Conservation (phyloP, 768 basidiomycete species). For the Clitopilus passeckerianus region DNA sequence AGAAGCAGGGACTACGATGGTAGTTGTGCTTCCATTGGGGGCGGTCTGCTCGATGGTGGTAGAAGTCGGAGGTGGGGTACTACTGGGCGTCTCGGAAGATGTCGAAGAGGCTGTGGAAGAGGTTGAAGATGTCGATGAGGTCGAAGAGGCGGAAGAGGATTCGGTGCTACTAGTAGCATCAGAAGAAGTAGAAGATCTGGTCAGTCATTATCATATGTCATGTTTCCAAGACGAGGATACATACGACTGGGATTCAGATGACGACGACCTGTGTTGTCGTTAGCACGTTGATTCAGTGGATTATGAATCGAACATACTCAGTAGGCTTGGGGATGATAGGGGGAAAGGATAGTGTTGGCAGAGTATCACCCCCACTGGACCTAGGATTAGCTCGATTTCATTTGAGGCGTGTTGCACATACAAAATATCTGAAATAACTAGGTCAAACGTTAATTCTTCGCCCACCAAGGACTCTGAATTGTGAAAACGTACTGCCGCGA, state of each 20-base stretch:
- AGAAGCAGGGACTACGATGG: constrained; percentile 19
- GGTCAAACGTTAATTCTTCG: not conserved
- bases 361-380: not conserved
- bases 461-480: not conserved
- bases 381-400: not conserved
- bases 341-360: not conserved
- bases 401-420: not conserved
- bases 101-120: constrained; percentile 9
- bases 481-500: not conserved
- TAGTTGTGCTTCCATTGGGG: constrained; percentile 24
- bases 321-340: constrained; percentile 4
- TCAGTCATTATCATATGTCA: not conserved
- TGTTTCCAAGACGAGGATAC: not conserved
- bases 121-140: constrained; percentile 9
- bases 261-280: not conserved
- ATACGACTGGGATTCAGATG: not conserved
- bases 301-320: not conserved
- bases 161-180: not conserved
- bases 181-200: constrained; percentile 1
- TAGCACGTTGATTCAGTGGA: not conserved
- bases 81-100: constrained; percentile 8
- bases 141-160: constrained; percentile 4
- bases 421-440: not conserved
- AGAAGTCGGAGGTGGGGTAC: constrained; percentile 10
- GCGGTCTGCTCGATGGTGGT: constrained; percentile 10